These are phyloP conservation scores for Aspergillus ellipticus DNA, from an alignment of 495 filamentous ascomycete genomes.

Conservation along the genomic window DNA sequence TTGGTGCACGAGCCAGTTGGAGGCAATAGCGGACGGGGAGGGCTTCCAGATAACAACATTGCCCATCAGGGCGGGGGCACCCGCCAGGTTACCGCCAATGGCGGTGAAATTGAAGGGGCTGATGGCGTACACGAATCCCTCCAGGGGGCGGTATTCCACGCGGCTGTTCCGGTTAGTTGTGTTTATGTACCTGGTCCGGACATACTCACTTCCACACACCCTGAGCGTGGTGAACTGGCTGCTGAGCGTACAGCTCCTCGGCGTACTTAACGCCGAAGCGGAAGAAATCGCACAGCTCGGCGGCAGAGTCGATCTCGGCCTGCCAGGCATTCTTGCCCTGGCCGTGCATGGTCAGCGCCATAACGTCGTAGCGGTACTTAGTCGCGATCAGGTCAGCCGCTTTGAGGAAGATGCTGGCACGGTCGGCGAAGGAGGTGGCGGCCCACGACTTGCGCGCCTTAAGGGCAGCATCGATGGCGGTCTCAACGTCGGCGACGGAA, in stretches of 20 bases:
- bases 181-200: neutral
- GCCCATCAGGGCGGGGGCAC: conserved; percentile 72
- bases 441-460: conserved; percentile 81
- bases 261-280: conserved; percentile 83
- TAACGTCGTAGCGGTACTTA: conserved; percentile 90
- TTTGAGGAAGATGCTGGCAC: conserved; percentile 92
- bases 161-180: conserved; percentile 40
- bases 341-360: conserved; percentile 89
- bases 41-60: conserved; percentile 91
- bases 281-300: conserved; percentile 88
- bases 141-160: conserved; percentile 75
- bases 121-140: conserved; percentile 84
- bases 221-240: conserved; percentile 70
- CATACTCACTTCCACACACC: conserved; percentile 69
- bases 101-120: conserved; percentile 89
- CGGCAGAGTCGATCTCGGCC: conserved; percentile 92
- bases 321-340: conserved; percentile 98
- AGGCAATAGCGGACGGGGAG: conserved; percentile 69
- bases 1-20: conserved; percentile 76
- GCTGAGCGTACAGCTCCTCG: conserved; percentile 80
- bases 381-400: conserved; percentile 82
- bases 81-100: conserved; percentile 76
- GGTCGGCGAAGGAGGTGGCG: conserved; percentile 74
- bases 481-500: conserved; percentile 62
- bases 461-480: conserved; percentile 77